Base-by-base conservation (phyloP, 768 basidiomycete genomes). In the Amanita inopinata region DNA sequence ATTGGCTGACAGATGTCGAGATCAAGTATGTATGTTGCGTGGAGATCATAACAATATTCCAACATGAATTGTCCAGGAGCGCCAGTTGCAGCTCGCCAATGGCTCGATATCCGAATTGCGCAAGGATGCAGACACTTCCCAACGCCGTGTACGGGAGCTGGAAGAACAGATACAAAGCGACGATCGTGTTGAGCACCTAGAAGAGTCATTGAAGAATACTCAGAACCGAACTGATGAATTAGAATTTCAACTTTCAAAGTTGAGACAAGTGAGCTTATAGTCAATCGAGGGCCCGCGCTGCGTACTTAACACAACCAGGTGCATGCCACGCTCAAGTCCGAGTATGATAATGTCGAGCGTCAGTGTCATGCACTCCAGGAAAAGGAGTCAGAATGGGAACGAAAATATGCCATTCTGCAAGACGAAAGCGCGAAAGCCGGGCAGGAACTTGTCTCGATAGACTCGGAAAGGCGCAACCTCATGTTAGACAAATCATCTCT, bases 131-230 rank as follows among this genome's bases (percentile, higher is more conserved):
- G 72, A 74, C 37, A 70, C 72, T 35, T 67, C 70, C 47, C 69
- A 72, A 46, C 70, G 76, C 33, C 67, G 73, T 42, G 68, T 80
- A 18, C 78, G 76, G 19, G 84, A 89, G 50, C 60, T 91, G 23
- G 78, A 85, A 52, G 87, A 89, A 47, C 83, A 86, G 49, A 80
- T 91, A 15, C 78, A 89, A 57, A 80, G 74, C 46, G 87, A 91
- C 54, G 85, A 90, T 58, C 79, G 83, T 31, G 78, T 79, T 11
- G 87, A 88, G 49, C 70, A 71, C 32, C 61, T 89, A 18, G 86
- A 89, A 55, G 62, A 63, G 33, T 81, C 81, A 5, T 62, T 91
- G 35, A 80, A 80, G 54, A 79, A 87, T 52, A 80, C 80, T 18
- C 84, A 87, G 52, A 78, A 90, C 52, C 80, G 81, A 42, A 82